These are phyloP conservation scores for Synchytrium microbalum DNA, from an alignment of 371 early-diverging fungal genomes.

Conservation along the genomic window DNA sequence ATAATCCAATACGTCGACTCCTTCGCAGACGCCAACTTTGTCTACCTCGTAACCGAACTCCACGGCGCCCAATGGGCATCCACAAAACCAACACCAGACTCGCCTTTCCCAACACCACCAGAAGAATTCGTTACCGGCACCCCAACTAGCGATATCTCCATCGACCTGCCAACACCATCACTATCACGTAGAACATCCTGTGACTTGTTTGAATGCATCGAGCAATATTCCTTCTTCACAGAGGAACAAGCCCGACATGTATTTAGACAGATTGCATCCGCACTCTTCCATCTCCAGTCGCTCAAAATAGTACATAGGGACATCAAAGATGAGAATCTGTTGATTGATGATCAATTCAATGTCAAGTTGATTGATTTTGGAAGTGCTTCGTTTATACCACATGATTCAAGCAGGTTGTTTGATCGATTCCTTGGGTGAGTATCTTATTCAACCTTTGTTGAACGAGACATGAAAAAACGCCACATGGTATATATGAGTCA, in stretches of 20 bases:
- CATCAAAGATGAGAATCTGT: slow-evolving; percentile 66
- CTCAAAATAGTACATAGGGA: slow-evolving; percentile 50
- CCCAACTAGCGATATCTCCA: not conserved
- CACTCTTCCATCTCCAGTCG: slow-evolving; percentile 53
- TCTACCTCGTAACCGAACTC: slow-evolving; percentile 69
- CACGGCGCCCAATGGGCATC: slow-evolving; percentile 63
- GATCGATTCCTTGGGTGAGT: slow-evolving; percentile 21
- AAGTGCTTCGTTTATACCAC: slow-evolving; percentile 40
- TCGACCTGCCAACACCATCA: not conserved
- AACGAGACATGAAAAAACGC: not conserved
- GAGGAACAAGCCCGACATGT: slow-evolving; percentile 21
- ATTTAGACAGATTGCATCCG: slow-evolving; percentile 62
- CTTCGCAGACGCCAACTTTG: slow-evolving; percentile 56
- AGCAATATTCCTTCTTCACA: slow-evolving; percentile 8
- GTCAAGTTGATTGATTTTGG: slow-evolving; percentile 83
- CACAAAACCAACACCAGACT: not conserved
- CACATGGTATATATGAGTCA: too few relatives aligned
- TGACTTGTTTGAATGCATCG: slow-evolving; percentile 9
- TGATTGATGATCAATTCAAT: slow-evolving; percentile 28
- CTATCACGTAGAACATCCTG: slow-evolving; percentile 1
- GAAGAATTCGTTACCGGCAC: not conserved
- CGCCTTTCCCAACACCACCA: slow-evolving; percentile 2
- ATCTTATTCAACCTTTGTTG: not conserved
- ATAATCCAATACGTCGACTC: slow-evolving; percentile 61
- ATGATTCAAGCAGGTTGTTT: slow-evolving; percentile 17